Conservation (phyloP, 2,329 filamentous ascomycete species). For the Calonectria pteridis region DNA sequence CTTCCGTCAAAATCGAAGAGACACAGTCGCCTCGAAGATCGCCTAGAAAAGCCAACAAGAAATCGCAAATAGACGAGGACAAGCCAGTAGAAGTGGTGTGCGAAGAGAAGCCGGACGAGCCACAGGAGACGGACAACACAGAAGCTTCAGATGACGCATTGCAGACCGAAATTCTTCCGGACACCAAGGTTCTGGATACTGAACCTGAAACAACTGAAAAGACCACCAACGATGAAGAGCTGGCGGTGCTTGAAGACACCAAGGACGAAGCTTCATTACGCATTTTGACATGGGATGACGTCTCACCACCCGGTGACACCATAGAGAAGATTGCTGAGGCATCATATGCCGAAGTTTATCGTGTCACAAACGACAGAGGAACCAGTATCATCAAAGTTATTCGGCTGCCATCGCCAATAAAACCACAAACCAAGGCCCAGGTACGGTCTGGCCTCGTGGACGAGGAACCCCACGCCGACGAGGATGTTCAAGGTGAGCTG, state of each 20-base stretch:
- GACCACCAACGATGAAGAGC: slow-evolving; percentile 2
- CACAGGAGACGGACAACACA: background rate
- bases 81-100: slow-evolving; percentile 20
- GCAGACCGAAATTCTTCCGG: slow-evolving; percentile 2
- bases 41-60: slow-evolving; percentile 30
- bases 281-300: slow-evolving; percentile 67
- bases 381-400: slow-evolving; percentile 76
- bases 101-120: slow-evolving; percentile 4
- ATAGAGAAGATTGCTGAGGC: slow-evolving; percentile 76
- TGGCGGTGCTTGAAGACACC: slow-evolving; percentile 28
- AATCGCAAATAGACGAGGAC: slow-evolving; percentile 18
- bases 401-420: slow-evolving; percentile 69
- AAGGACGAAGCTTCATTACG: slow-evolving; percentile 50
- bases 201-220: background rate
- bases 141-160: slow-evolving; percentile 1
- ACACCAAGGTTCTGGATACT: slow-evolving; percentile 11
- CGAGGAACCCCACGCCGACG: slow-evolving; percentile 68
- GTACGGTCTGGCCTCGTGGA: slow-evolving; percentile 67
- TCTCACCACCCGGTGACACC: slow-evolving; percentile 64
- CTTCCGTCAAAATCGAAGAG: slow-evolving; percentile 46
- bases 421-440: slow-evolving; percentile 69
- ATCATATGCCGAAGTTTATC: slow-evolving; percentile 76
- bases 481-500: slow-evolving; percentile 69
- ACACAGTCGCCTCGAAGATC: slow-evolving; percentile 28
- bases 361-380: slow-evolving; percentile 68